phyloP scores from a whole-genome alignment of 192 early-diverging fungal species.

The Coemansia sp. region DNA sequence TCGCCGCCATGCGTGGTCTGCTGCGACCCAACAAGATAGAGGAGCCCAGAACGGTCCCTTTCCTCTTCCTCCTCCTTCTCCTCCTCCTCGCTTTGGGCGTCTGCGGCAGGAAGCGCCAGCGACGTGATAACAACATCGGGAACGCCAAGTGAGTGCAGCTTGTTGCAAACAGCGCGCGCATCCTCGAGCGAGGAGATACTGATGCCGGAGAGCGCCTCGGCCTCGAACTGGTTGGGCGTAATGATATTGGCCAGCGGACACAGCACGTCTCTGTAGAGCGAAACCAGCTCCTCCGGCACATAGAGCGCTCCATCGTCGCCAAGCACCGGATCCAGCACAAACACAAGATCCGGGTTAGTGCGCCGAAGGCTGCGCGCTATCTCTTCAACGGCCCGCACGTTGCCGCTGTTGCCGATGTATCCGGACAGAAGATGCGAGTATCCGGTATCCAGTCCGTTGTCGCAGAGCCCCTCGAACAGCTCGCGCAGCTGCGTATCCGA shows the following conservation, averaged over 20 bases:
- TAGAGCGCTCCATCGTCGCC: conserved; percentile 88
- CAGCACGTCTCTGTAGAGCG: conserved; percentile 72
- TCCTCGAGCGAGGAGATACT: conserved; percentile 56
- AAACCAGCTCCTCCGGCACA: conserved; percentile 75
- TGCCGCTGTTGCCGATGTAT: conserved; percentile 79
- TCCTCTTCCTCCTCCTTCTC: no score
- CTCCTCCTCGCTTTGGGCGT: conserved; percentile 12
- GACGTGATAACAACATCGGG: conserved; percentile 80
- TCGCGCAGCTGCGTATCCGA: conserved; percentile 64
- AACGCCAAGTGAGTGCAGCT: conserved; percentile 68
- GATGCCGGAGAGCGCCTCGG: conserved; percentile 69
- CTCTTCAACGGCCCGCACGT: conserved; percentile 58
- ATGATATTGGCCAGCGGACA: conserved; percentile 71
- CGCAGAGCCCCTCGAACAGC: conserved; percentile 70
- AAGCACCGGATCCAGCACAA: conserved; percentile 86
- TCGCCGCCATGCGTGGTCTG: neutral
- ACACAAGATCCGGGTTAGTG: conserved; percentile 41
- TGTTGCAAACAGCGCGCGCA: conserved; percentile 59
- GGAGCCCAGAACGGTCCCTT: neutral
- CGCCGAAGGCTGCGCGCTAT: conserved; percentile 60
- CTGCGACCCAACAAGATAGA: conserved; percentile 58
- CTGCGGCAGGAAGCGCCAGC: conserved; percentile 40
- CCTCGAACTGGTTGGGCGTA: conserved; percentile 94
- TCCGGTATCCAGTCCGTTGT: conserved; percentile 66
- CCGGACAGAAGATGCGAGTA: conserved; percentile 87